Evolutionary conservation across 345 rosid species (phyloP).

Genomic region (Citrus inodora): DNA sequence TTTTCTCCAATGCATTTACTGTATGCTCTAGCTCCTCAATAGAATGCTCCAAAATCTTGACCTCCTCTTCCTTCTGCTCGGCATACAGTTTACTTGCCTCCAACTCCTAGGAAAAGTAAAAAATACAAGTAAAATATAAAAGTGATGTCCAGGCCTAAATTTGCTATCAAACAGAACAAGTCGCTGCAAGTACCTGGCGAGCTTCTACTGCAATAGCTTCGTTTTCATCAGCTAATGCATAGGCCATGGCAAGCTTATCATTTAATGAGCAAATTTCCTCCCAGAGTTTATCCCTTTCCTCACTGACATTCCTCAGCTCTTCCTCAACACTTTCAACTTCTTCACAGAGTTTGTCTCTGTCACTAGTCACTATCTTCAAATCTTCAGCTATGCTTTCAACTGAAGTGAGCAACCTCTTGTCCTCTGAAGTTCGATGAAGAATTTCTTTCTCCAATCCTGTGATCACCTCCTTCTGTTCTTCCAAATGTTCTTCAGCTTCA

Average conservation of each 20-base stretch:
- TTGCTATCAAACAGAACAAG: background rate
- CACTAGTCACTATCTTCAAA: slow-evolving; percentile 37
- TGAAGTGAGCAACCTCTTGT: slow-evolving; percentile 41
- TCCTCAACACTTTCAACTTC: slow-evolving; percentile 47
- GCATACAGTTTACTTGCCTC: slow-evolving; percentile 73
- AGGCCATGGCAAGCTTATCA: slow-evolving; percentile 62
- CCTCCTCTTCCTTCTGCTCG: slow-evolving; percentile 91
- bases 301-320: slow-evolving; percentile 39
- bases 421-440: slow-evolving; percentile 53
- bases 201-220: slow-evolving; percentile 84
- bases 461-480: slow-evolving; percentile 66
- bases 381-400: slow-evolving; percentile 49
- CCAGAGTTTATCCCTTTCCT: slow-evolving; percentile 58
- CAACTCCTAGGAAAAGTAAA: slow-evolving; percentile 47
- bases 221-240: slow-evolving; percentile 76
- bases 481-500: slow-evolving; percentile 67
- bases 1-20: slow-evolving; percentile 74
- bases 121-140: background rate
- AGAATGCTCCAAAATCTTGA: slow-evolving; percentile 77
- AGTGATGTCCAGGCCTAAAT: background rate
- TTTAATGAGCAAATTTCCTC: slow-evolving; percentile 60
- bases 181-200: slow-evolving; percentile 49
- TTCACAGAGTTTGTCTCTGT: slow-evolving; percentile 59
- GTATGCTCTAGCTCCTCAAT: slow-evolving; percentile 90
- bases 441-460: slow-evolving; percentile 79